Percentiles rank a stretch among this genome's conserved stretches.
Evolutionary conservation across 208 protist genomes (phyloP).

Genomic region (Leishmania amazonensis): DNA sequence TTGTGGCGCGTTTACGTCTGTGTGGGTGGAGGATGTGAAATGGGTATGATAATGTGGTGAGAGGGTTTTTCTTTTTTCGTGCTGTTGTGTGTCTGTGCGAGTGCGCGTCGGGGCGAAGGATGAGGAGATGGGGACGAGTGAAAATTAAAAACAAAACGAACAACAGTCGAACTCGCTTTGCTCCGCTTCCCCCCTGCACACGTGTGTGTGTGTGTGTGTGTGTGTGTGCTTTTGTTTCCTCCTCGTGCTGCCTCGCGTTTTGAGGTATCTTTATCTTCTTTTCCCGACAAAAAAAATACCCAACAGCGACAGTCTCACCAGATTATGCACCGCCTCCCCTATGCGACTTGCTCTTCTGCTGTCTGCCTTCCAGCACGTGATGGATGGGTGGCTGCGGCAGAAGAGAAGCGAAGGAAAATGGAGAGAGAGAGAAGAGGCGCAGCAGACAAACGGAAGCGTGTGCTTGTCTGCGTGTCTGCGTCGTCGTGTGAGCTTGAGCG

Average conservation of each 20-base stretch:
- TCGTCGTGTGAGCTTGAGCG: background rate
- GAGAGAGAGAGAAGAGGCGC: background rate
- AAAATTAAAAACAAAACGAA: background rate
- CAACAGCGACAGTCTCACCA: background rate
- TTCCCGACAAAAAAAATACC: no score
- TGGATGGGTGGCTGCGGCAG: background rate
- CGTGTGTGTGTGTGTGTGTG: background rate
- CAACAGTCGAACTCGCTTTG: background rate
- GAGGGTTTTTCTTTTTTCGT: background rate
- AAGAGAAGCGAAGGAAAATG: background rate
- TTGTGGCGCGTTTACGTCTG: background rate
- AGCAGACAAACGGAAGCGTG: background rate
- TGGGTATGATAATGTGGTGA: background rate
- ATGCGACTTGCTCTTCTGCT: background rate
- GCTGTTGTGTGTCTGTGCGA: background rate
- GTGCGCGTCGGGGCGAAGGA: background rate
- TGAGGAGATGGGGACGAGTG: background rate
- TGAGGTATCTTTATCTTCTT: no score
- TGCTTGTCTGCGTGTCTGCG: background rate
- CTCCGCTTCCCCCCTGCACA: background rate
- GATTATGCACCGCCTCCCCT: background rate
- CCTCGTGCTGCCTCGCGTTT: background rate
- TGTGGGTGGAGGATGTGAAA: background rate
- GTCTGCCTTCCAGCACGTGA: background rate
- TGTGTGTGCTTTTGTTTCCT: background rate